Evolutionary conservation across 345 rosid genomes (phyloP).

Genomic region (Kernera saxatilis): DNA sequence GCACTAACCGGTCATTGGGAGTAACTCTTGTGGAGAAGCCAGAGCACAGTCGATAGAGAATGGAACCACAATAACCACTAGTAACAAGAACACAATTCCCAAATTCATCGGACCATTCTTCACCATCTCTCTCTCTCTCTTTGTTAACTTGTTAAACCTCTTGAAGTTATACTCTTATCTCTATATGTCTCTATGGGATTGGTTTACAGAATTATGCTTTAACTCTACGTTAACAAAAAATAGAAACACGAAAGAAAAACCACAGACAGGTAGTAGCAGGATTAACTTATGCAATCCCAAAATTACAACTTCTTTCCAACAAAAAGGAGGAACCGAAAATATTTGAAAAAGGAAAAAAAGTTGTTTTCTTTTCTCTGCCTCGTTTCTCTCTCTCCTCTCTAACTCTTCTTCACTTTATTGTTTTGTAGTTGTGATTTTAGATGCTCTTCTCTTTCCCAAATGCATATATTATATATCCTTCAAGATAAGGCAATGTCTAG

Average conservation of each 20-base stretch:
- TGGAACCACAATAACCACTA: not conserved
- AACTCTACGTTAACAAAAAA: no score
- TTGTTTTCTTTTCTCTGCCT: not conserved
- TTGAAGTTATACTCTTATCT: no score
- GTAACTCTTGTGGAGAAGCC: not conserved
- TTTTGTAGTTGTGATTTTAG: not conserved
- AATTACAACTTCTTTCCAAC: no score
- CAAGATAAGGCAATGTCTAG: not conserved
- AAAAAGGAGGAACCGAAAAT: no score
- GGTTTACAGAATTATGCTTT: no score
- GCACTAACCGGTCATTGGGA: not conserved
- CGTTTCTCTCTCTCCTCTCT: not conserved
- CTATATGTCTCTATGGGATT: no score
- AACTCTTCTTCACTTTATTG: not conserved
- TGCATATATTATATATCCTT: not conserved
- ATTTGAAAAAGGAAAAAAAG: no score
- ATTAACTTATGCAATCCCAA: no score
- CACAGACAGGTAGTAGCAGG: no score
- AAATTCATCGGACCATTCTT: not conserved
- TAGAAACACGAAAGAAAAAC: no score
- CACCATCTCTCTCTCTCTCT: not conserved
- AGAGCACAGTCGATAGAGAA: not conserved
- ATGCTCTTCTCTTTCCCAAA: not conserved
- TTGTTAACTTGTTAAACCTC: not conserved
- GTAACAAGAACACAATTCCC: not conserved